phyloP scores from a whole-genome alignment of 345 rosid genomes.

The Melaleuca alternifolia region DNA sequence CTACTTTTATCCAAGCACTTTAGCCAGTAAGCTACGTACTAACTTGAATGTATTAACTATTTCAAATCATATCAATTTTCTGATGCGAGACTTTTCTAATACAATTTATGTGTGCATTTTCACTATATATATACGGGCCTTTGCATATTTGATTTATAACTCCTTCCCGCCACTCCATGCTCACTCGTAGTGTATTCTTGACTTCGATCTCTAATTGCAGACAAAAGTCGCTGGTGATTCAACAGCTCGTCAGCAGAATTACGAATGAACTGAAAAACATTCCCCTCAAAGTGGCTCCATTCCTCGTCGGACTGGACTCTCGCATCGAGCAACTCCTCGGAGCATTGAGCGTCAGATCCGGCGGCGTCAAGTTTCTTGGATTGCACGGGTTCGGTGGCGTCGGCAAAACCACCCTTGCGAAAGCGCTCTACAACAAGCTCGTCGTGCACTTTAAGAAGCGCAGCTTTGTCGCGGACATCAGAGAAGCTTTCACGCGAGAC shows the following conservation, averaged over 20 bases:
- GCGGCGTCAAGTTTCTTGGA: conserved; percentile 12
- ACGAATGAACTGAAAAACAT: conserved; percentile 30
- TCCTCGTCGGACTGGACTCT: conserved; percentile 26
- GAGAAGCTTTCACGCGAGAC: conserved; percentile 13
- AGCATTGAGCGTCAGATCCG: conserved; percentile 6
- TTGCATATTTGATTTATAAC: background rate
- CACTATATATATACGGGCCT: too few relatives aligned
- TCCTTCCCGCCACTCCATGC: background rate
- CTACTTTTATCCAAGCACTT: too few relatives aligned
- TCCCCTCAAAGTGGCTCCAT: conserved; percentile 32
- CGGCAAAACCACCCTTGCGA: conserved; percentile 37
- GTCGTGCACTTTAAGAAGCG: conserved; percentile 8
- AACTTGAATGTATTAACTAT: too few relatives aligned
- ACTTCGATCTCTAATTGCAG: background rate
- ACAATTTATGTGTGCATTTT: too few relatives aligned
- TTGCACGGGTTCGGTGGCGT: conserved; percentile 31
- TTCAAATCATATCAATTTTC: too few relatives aligned
- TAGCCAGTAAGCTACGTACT: too few relatives aligned
- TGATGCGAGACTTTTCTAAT: too few relatives aligned
- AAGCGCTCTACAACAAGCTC: conserved; percentile 23
- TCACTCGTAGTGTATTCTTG: background rate
- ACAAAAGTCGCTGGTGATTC: conserved; percentile 7
- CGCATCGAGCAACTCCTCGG: conserved; percentile 1
- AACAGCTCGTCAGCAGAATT: conserved; percentile 21
- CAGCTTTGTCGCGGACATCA: conserved; percentile 16